Base-by-base conservation (phyloP, 2,329 filamentous ascomycete genomes). In the Beauveria rudraprayagi region DNA sequence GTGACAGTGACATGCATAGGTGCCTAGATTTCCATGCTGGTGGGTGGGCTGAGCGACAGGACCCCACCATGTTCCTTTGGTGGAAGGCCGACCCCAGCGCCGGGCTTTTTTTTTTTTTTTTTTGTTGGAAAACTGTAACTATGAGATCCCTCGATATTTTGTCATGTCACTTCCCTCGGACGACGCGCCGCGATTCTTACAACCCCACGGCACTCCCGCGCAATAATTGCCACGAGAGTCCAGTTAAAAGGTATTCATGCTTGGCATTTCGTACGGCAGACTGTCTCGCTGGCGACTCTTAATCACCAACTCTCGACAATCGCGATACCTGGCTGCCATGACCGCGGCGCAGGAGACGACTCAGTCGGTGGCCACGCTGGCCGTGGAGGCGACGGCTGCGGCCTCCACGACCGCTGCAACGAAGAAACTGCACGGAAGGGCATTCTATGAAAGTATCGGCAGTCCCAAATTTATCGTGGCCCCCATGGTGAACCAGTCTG, bases 401-500 rank as follows among this genome's bases (percentile, higher is more conserved):
- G 63, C 64, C 10, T 62, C 65, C 37, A 65, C 67, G 19, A 63
- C 65, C 30, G 64, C 67, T 5, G 64, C 69, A 52, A 66, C 67
- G 28, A 73, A 70, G 60, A 96, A 93, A 73, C 78, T 96, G 24
- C 85, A 89, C 67, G 94, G 94, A 1, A 81, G 94, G 62, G 90
- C 89, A 14, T 97, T 99, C 72, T 99, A 97, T 71, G 87, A 97
- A 77, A 96, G 90, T 71, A 89, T 99, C 64, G 94, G 94, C 24
- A 92, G 89, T 63, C 94, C 94, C 2, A 96, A 91, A 75, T 87
- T 89, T 66, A 85, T 99, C 34, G 83, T 99, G 60, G 94, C 94
- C 40, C 94, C 94, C 41, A 99, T 99, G 94, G 94, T 99, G 24
- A 93, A 99, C 71, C 91, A 97, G 74, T 97, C 92, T 37, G 94